phyloP scores from a whole-genome alignment of 2,329 filamentous ascomycete species.

The Alternaria brassicicola region DNA sequence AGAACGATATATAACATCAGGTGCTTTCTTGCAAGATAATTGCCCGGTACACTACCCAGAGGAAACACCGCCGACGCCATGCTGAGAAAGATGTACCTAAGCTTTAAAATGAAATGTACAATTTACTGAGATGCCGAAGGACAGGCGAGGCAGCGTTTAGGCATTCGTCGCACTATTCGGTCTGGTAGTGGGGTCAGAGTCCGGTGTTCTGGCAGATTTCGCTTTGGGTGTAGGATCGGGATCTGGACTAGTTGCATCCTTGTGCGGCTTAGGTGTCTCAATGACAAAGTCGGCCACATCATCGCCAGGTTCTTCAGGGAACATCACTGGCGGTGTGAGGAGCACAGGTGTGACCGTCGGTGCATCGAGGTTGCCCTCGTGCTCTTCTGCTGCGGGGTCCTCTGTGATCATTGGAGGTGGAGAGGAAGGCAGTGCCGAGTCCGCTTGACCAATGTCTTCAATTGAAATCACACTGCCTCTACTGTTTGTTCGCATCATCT shows the following conservation, averaged over 20 bases:
- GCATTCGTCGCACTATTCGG: conserved; percentile 1
- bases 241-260: conserved; percentile 42
- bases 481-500: conserved; percentile 98
- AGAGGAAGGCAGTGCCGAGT: conserved; percentile 44
- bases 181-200: background rate
- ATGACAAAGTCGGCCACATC: conserved; percentile 46
- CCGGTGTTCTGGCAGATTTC: conserved; percentile 9
- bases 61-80: conserved; percentile 48
- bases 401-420: conserved; percentile 52
- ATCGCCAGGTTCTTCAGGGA: conserved; percentile 52
- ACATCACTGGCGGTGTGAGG: conserved; percentile 60
- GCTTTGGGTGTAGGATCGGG: conserved; percentile 50
- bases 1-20: background rate
- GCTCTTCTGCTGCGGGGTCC: conserved; percentile 47
- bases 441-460: conserved; percentile 50
- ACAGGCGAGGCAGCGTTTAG: background rate
- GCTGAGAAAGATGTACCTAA: conserved; percentile 26
- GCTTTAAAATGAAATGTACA: conserved; percentile 15
- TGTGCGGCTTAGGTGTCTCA: conserved; percentile 49
- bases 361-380: conserved; percentile 28
- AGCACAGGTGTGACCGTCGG: conserved; percentile 40
- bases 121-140: conserved; percentile 4
- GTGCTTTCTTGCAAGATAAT: conserved; percentile 11
- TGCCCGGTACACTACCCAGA: conserved; percentile 44
- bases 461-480: conserved; percentile 73